Conservation (phyloP, 116 monocot species). For the Papilionanthe hybrid region DNA sequence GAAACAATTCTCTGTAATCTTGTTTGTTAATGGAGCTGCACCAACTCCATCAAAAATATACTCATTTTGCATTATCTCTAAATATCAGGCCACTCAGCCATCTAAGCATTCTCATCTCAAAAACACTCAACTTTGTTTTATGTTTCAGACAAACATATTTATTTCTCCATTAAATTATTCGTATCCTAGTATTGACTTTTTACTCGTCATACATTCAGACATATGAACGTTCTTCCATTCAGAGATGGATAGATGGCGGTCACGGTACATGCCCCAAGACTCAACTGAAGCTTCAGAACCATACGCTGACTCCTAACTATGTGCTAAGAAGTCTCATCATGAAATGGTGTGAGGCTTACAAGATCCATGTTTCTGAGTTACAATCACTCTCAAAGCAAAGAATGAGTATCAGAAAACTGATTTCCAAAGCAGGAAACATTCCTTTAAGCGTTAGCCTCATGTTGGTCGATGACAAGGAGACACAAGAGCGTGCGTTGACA, state of each 20-base stretch:
- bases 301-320: no score
- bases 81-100: no score
- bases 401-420: conserved; percentile 1
- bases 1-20: no score
- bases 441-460: not conserved
- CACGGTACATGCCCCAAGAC: conserved; percentile 76
- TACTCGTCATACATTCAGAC: conserved; percentile 35
- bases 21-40: no score
- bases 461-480: conserved; percentile 15
- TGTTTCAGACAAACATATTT: no score
- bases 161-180: conserved; percentile 4
- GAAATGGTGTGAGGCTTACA: conserved; percentile 61
- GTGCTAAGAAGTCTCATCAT: no score
- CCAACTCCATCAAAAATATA: no score
- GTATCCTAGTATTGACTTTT: not conserved
- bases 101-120: no score
- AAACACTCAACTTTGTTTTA: no score
- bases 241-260: conserved; percentile 67
- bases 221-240: conserved; percentile 79
- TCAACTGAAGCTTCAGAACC: conserved; percentile 67
- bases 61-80: no score
- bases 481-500: conserved; percentile 53
- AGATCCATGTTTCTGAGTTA: conserved; percentile 55
- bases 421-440: not conserved
- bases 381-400: conserved; percentile 61